phyloP scores from a whole-genome alignment of 1,284 basidiomycete genomes.

The Ganoderma boninense region DNA sequence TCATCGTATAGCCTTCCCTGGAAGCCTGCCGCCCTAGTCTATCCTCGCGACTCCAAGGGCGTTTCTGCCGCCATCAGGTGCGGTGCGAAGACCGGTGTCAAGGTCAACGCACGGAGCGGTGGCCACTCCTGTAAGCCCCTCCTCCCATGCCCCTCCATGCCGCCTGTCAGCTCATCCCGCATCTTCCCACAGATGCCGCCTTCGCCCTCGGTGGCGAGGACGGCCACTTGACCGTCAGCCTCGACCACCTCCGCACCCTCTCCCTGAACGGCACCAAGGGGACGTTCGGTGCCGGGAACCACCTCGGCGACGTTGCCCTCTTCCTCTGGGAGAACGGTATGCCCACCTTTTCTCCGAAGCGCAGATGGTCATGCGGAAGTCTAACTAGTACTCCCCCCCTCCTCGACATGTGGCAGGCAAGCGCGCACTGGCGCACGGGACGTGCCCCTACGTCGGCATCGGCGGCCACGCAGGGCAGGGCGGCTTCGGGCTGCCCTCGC shows the following conservation, averaged over 20 bases:
- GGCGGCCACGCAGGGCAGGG: slow-evolving; percentile 21
- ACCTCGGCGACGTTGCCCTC: slow-evolving; percentile 21
- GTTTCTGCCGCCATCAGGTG: slow-evolving; percentile 16
- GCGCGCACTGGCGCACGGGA: slow-evolving; percentile 21
- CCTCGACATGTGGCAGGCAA: slow-evolving; percentile 1
- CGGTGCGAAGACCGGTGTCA: slow-evolving; percentile 11
- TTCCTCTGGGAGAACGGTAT: slow-evolving; percentile 23
- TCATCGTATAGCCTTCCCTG: slow-evolving; percentile 3
- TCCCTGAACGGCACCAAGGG: slow-evolving; percentile 12
- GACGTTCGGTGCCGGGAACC: slow-evolving; percentile 18
- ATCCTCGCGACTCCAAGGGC: slow-evolving; percentile 8
- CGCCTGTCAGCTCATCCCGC: not conserved
- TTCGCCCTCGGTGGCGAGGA: slow-evolving; percentile 21
- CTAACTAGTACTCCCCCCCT: not conserved
- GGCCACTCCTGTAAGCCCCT: slow-evolving; percentile 18
- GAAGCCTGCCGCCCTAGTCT: slow-evolving; percentile 17
- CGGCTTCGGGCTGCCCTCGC: slow-evolving; percentile 20
- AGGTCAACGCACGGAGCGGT: slow-evolving; percentile 24
- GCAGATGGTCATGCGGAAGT: too few species aligned
- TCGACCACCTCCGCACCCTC: slow-evolving; percentile 19
- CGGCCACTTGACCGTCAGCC: slow-evolving; percentile 22
- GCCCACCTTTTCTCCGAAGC: too few species aligned
- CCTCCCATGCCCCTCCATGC: not conserved
- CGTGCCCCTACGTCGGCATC: slow-evolving; percentile 20
- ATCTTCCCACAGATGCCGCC: slow-evolving; percentile 11